These are phyloP conservation scores for Seiridium unicorne DNA, from an alignment of 2,329 filamentous ascomycete genomes.

Conservation along the genomic window DNA sequence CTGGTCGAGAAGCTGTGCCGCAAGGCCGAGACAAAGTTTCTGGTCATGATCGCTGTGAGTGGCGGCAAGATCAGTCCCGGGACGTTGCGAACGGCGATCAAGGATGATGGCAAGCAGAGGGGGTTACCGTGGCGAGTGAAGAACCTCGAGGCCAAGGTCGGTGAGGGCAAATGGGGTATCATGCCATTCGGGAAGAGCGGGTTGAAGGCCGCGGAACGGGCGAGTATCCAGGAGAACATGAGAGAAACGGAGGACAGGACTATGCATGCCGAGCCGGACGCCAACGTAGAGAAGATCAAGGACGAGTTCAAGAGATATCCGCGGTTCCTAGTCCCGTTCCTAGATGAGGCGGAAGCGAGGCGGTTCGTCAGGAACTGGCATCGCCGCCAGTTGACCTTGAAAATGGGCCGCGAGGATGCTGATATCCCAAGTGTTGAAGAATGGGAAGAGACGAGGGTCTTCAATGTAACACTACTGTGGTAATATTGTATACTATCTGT, in stretches of 20 bases:
- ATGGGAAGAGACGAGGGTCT: conserved; percentile 24
- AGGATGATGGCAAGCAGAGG: conserved; percentile 39
- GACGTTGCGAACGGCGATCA: conserved; percentile 35
- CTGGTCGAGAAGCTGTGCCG: conserved; percentile 21
- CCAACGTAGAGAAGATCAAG: neutral
- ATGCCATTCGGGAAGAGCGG: conserved; percentile 28
- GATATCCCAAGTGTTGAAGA: conserved; percentile 9
- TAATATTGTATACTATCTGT: conserved; percentile 9
- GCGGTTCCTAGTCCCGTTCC: conserved; percentile 55
- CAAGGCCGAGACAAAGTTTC: conserved; percentile 17
- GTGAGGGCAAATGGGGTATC: conserved; percentile 17
- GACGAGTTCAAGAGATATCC: conserved; percentile 18
- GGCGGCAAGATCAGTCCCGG: conserved; percentile 31
- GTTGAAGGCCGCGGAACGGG: conserved; percentile 9
- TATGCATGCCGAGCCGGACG: neutral
- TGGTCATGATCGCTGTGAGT: conserved; percentile 35
- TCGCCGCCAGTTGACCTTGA: conserved; percentile 30
- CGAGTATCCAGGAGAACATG: neutral
- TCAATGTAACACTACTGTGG: conserved; percentile 27
- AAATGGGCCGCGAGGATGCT: conserved; percentile 12
- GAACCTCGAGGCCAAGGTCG: conserved; percentile 16
- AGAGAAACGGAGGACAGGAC: neutral
- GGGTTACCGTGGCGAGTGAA: conserved; percentile 36
- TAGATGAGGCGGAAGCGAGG: conserved; percentile 51
- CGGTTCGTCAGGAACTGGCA: conserved; percentile 47